These are phyloP conservation scores for Jatropha podagrica DNA, from an alignment of 441 rosid genomes.

Conservation along the genomic window DNA sequence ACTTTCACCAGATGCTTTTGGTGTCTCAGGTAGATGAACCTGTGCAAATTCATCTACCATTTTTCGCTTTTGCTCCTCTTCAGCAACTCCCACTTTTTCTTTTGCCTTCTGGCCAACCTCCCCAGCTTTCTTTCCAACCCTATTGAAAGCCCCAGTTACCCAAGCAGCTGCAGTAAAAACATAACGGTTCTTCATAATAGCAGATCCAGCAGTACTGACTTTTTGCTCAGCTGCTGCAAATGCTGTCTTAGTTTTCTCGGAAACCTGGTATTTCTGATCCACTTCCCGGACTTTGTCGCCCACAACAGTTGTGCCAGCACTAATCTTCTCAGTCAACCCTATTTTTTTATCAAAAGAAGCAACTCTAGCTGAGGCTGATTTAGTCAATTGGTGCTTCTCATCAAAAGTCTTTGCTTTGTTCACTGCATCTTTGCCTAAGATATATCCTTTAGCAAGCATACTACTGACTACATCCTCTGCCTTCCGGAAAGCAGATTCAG, in stretches of 20 bases:
- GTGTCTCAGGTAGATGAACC: constrained; percentile 55
- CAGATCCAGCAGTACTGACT: constrained; percentile 69
- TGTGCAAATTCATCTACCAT: constrained; percentile 58
- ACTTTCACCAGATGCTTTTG: constrained; percentile 38
- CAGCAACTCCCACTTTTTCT: constrained; percentile 64
- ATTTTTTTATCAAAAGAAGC: constrained; percentile 71
- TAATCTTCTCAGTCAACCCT: constrained; percentile 71
- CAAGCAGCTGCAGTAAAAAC: constrained; percentile 62
- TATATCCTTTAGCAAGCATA: constrained; percentile 84
- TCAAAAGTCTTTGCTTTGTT: constrained; percentile 74
- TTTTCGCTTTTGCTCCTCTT: constrained; percentile 66
- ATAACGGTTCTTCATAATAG: constrained; percentile 80
- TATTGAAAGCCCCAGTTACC: constrained; percentile 79
- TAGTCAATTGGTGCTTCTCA: constrained; percentile 74
- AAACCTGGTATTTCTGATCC: constrained; percentile 86
- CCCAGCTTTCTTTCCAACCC: constrained; percentile 81
- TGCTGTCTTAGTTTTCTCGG: constrained; percentile 83
- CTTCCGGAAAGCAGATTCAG: constrained; percentile 64
- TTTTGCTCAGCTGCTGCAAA: constrained; percentile 80
- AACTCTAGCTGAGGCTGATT: constrained; percentile 76
- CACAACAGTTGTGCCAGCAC: constrained; percentile 58
- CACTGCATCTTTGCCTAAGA: constrained; percentile 80
- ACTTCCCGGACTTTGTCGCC: constrained; percentile 79
- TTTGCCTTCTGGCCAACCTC: constrained; percentile 86
- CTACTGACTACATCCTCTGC: constrained; percentile 76